Evolutionary conservation across 2,329 filamentous ascomycete species (phyloP).

Genomic region (Diaporthe australafricana): DNA sequence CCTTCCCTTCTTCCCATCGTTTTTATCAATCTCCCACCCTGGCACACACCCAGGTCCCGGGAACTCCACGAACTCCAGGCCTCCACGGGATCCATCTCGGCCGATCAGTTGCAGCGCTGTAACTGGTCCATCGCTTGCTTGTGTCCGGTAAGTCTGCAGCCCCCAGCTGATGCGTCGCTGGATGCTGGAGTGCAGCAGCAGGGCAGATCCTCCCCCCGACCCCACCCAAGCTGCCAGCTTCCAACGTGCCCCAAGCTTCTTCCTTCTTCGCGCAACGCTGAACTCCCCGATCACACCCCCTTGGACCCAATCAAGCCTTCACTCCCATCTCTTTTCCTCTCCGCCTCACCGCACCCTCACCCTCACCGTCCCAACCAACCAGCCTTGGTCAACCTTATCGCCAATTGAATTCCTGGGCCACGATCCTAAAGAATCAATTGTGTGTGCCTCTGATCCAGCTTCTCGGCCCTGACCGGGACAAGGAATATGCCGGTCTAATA

Average conservation of each 20-base stretch:
- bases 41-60: background rate
- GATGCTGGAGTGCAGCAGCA: slow-evolving; percentile 12
- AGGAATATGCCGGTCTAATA: slow-evolving; percentile 34
- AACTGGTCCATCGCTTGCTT: slow-evolving; percentile 16
- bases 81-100: slow-evolving; percentile 6
- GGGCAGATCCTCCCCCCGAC: slow-evolving; percentile 10
- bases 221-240: slow-evolving; percentile 12
- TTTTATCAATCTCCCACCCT: background rate
- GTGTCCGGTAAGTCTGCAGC: slow-evolving; percentile 9
- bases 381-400: background rate
- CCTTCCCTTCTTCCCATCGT: background rate
- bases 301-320: slow-evolving; percentile 25
- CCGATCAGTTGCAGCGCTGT: slow-evolving; percentile 1
- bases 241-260: slow-evolving; percentile 3
- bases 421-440: background rate
- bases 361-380: background rate
- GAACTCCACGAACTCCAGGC: slow-evolving; percentile 3
- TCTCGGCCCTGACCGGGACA: slow-evolving; percentile 13
- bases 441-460: slow-evolving; percentile 2
- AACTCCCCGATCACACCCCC: background rate
- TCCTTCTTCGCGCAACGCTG: slow-evolving; percentile 10
- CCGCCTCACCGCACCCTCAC: background rate
- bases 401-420: slow-evolving; percentile 2
- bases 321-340: background rate
- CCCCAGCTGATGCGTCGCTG: slow-evolving; percentile 7